Percentiles rank a stretch among this genome's conserved stretches.
These are phyloP conservation scores for Rhizopus arrhizus DNA, from an alignment of 371 early-diverging fungal species.

Conservation along the genomic window DNA sequence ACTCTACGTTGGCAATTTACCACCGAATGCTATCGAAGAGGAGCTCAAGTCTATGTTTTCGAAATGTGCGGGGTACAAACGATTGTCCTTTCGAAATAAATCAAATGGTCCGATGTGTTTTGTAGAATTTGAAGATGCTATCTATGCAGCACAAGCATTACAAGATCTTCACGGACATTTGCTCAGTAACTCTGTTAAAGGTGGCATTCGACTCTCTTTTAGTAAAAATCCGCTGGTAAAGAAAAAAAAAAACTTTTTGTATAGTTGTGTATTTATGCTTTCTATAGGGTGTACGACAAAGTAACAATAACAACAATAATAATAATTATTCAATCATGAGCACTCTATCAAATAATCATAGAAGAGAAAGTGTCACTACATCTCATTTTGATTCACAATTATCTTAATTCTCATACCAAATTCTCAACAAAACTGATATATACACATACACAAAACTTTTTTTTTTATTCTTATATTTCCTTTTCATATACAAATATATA, in stretches of 20 bases:
- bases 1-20: slow-evolving; percentile 88
- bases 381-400: slow-evolving; percentile 30
- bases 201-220: slow-evolving; percentile 87
- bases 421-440: background rate
- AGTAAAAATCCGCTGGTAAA: slow-evolving; percentile 85
- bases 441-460: background rate
- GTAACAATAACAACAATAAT: background rate
- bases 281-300: slow-evolving; percentile 31
- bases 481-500: slow-evolving; percentile 4
- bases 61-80: slow-evolving; percentile 76
- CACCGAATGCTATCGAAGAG: slow-evolving; percentile 76
- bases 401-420: slow-evolving; percentile 10
- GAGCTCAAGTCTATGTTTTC: slow-evolving; percentile 79
- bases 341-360: slow-evolving; percentile 16
- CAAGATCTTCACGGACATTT: slow-evolving; percentile 77
- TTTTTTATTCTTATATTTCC: slow-evolving; percentile 8
- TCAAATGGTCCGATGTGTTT: slow-evolving; percentile 88
- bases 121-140: slow-evolving; percentile 86
- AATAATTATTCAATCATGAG: slow-evolving; percentile 22
- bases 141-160: slow-evolving; percentile 84
- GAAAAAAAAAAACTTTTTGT: too few species aligned
- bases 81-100: slow-evolving; percentile 80
- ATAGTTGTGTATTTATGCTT: background rate
- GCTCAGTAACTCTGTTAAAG: slow-evolving; percentile 79
- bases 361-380: slow-evolving; percentile 30